Conservation (phyloP, 73 alveolate species). For the Diophrys sp. region DNA sequence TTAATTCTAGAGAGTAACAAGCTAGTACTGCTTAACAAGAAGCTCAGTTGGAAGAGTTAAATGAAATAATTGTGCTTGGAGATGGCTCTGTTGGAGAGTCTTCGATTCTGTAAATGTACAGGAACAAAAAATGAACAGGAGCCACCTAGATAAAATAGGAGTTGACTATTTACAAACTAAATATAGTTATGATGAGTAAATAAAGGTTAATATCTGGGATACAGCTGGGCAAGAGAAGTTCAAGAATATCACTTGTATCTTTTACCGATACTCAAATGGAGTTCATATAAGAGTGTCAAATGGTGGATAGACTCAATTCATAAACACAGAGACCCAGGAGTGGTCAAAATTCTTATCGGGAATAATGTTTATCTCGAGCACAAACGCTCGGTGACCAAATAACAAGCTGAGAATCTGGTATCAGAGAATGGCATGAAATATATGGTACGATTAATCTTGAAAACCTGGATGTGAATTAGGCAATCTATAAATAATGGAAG, state of each 20-base stretch:
- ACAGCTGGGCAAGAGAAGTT: constrained; percentile 72
- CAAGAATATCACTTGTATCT: constrained; percentile 57
- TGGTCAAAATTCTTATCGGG: constrained; percentile 77
- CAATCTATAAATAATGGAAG: constrained; percentile 6
- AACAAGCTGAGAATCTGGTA: constrained; percentile 76
- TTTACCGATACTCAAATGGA: constrained; percentile 65
- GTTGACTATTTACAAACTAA: constrained; percentile 12
- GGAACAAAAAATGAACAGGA: constrained; percentile 63
- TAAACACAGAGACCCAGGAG: constrained; percentile 69
- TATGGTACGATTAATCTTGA: constrained; percentile 77
- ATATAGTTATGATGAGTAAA: constrained; percentile 6
- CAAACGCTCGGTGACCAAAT: constrained; percentile 59
- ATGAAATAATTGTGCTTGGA: constrained; percentile 64
- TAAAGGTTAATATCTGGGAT: constrained; percentile 64
- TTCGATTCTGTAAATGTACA: constrained; percentile 72
- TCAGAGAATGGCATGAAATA: constrained; percentile 61
- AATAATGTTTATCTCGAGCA: constrained; percentile 76
- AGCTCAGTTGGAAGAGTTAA: constrained; percentile 10
- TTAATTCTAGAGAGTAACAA: too few species aligned
- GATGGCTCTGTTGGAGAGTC: constrained; percentile 93
- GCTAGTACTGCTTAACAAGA: too few species aligned
- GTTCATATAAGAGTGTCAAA: constrained; percentile 46
- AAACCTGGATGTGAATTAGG: constrained; percentile 8
- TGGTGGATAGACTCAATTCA: constrained; percentile 61
- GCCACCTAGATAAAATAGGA: constrained; percentile 87